These are phyloP conservation scores for Candida sanyaensis DNA, from an alignment of 1,139 yeast species.

Conservation along the genomic window DNA sequence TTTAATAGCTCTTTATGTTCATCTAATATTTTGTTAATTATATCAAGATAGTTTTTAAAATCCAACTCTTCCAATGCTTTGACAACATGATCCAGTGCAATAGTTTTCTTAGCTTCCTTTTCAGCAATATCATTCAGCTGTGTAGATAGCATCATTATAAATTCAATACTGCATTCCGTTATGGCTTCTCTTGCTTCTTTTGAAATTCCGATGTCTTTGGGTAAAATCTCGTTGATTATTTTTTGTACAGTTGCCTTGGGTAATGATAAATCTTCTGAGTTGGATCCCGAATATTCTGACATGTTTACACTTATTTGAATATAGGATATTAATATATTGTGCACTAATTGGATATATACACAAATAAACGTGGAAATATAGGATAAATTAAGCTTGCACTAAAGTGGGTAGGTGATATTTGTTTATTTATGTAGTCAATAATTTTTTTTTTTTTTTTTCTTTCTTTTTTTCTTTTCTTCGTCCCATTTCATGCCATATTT, in stretches of 20 bases:
- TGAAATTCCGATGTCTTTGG: conserved; percentile 81
- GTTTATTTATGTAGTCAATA: background rate
- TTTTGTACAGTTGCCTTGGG: conserved; percentile 92
- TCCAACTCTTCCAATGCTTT: conserved; percentile 89
- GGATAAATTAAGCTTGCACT: no score
- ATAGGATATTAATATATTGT: background rate
- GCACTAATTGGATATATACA: background rate
- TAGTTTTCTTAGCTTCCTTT: conserved; percentile 92
- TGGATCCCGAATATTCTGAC: conserved; percentile 41
- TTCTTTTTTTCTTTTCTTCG: background rate
- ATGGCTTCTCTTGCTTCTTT: conserved; percentile 95
- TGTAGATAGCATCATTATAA: conserved; percentile 90
- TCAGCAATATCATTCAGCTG: conserved; percentile 97
- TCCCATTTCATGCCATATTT: background rate
- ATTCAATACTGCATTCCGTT: conserved; percentile 94
- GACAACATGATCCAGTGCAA: conserved; percentile 94
- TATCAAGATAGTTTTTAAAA: conserved; percentile 79
- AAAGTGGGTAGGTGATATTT: background rate
- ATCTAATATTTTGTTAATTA: conserved; percentile 74
- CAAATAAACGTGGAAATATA: no score
- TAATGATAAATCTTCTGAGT: conserved; percentile 46
- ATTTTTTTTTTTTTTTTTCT: background rate
- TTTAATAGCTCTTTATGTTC: conserved; percentile 89
- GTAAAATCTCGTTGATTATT: conserved; percentile 86
- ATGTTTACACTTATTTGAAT: conserved; percentile 16